Percentiles rank a stretch among this genome's conserved stretches.
phyloP scores from a whole-genome alignment of 2,329 filamentous ascomycete species.

The Myriosclerotinia scirpicola region DNA sequence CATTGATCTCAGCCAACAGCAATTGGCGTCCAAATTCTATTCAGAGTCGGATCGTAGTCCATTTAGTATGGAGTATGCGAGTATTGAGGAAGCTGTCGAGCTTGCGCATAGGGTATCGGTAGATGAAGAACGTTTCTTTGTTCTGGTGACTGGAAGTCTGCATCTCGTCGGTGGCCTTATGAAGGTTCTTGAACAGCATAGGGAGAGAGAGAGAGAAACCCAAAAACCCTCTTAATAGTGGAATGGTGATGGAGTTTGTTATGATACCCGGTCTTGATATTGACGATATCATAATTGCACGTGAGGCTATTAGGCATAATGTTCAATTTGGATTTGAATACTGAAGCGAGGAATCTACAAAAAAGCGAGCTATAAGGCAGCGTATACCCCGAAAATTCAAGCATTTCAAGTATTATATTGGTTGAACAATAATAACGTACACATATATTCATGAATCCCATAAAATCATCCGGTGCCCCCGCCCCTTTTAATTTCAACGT shows the following conservation, averaged over 20 bases:
- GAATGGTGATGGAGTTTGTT: constrained; percentile 7
- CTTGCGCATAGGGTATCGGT: constrained; percentile 43
- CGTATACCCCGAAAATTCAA: not conserved
- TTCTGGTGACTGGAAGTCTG: constrained; percentile 79
- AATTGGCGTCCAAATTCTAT: constrained; percentile 63
- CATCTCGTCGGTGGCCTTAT: constrained; percentile 80
- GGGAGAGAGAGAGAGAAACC: constrained; percentile 77
- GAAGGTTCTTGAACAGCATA: constrained; percentile 55
- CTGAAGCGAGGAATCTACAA: not conserved
- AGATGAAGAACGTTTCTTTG: constrained; percentile 51
- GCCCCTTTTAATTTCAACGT: not conserved
- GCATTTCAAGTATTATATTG: not conserved
- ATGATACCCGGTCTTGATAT: not conserved
- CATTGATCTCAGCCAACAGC: constrained; percentile 63
- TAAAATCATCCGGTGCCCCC: not conserved
- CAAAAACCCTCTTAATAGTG: not conserved
- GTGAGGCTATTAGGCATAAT: not conserved
- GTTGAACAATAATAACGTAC: constrained; percentile 1
- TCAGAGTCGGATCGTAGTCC: constrained; percentile 51
- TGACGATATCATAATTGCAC: not conserved
- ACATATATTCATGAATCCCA: not conserved
- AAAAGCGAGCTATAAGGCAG: not conserved
- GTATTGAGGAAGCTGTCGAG: constrained; percentile 68
- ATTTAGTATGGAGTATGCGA: constrained; percentile 56
- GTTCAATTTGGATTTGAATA: not conserved